A percentile compares a stretch with the other conserved stretches of the same genome.
Conservation (phyloP, 495 filamentous ascomycete genomes). For the Chaetomium cochliodes region DNA sequence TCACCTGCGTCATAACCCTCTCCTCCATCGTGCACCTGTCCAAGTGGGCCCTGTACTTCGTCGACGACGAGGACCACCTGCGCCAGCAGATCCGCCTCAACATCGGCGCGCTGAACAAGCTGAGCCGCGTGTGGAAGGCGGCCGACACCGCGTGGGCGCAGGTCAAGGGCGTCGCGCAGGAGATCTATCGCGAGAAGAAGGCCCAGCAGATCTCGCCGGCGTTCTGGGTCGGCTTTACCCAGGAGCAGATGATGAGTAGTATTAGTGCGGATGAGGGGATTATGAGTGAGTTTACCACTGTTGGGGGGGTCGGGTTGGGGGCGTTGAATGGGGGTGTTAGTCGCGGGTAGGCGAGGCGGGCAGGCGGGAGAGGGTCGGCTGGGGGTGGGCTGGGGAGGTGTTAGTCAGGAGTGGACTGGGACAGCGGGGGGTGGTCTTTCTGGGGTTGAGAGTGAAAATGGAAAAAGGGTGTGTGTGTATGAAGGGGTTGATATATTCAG, state of each 20-base stretch:
- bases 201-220: slow-evolving; percentile 50
- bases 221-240: slow-evolving; percentile 53
- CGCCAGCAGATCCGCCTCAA: slow-evolving; percentile 78
- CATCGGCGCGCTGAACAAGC: slow-evolving; percentile 74
- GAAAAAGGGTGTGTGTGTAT: neutral
- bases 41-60: slow-evolving; percentile 57
- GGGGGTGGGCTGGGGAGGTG: too few relatives aligned
- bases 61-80: slow-evolving; percentile 65
- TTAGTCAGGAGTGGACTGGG: too few relatives aligned
- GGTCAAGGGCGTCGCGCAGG: slow-evolving; percentile 68
- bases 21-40: slow-evolving; percentile 61
- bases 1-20: slow-evolving; percentile 79
- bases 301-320: slow-evolving; percentile 22
- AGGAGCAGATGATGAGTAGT: slow-evolving; percentile 55
- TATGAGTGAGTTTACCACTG: slow-evolving; percentile 51
- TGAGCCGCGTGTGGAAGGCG: slow-evolving; percentile 75
- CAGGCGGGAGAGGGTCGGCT: too few relatives aligned
- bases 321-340: neutral
- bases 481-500: neutral
- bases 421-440: neutral
- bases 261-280: slow-evolving; percentile 55
- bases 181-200: slow-evolving; percentile 59
- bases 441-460: too few relatives aligned
- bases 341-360: slow-evolving; percentile 10
- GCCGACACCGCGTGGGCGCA: slow-evolving; percentile 70